Evolutionary conservation across 768 basidiomycete genomes (phyloP).

Genomic region (Tricholoma sp.): DNA sequence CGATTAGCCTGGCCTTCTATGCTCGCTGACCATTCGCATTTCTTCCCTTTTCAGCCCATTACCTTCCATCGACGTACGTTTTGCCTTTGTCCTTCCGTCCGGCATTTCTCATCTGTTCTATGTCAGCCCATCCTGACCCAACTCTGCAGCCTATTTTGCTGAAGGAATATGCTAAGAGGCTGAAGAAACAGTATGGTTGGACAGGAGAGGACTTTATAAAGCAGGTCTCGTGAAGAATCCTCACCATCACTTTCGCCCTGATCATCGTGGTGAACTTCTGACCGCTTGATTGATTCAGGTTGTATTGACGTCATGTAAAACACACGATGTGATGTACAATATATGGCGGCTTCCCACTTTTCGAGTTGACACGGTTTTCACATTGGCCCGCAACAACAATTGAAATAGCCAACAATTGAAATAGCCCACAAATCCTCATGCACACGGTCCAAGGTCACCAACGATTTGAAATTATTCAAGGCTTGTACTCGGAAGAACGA

Average conservation of each 20-base stretch:
- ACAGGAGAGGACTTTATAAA: conserved; percentile 37
- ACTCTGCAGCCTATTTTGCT: conserved; percentile 50
- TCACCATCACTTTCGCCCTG: background rate
- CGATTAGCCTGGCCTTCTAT: background rate
- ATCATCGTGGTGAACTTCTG: background rate
- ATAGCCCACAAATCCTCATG: too few relatives aligned
- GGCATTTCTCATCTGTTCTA: conserved; percentile 3
- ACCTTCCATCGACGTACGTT: conserved; percentile 70
- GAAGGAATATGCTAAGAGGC: conserved; percentile 47
- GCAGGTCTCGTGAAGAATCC: conserved; percentile 9
- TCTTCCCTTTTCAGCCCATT: conserved; percentile 44
- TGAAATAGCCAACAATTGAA: too few relatives aligned
- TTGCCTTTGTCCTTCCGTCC: background rate
- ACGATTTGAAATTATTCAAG: too few relatives aligned
- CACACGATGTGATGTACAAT: background rate
- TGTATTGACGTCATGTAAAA: background rate
- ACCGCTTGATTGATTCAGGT: background rate
- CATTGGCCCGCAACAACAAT: too few relatives aligned
- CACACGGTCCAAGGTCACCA: too few relatives aligned
- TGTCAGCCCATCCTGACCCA: conserved; percentile 67
- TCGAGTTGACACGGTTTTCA: too few relatives aligned
- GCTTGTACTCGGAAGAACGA: too few relatives aligned
- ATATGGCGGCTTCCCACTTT: too few relatives aligned
- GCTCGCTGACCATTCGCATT: background rate
- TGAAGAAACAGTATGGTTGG: conserved; percentile 70